phyloP scores from a whole-genome alignment of 768 basidiomycete genomes.

The Pleurotus citrinopileatus region DNA sequence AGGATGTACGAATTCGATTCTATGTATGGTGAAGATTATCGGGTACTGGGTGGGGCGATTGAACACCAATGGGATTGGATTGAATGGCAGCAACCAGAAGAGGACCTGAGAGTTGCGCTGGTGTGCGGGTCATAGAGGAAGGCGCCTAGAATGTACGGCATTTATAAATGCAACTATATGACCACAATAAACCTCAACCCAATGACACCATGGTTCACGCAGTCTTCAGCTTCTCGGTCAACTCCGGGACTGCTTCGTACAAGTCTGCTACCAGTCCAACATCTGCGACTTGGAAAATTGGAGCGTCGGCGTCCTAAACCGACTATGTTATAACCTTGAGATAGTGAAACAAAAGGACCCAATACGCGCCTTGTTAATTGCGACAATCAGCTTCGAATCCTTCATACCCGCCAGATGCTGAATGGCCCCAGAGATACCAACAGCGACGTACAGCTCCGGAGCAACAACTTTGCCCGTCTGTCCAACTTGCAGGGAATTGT shows the following conservation, averaged over 20 bases:
- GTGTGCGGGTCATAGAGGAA: neutral
- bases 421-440: conserved; percentile 98
- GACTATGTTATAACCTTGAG: conserved; percentile 10
- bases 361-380: conserved; percentile 83
- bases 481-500: conserved; percentile 98
- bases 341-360: neutral
- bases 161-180: no score
- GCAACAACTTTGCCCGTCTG: conserved; percentile 99
- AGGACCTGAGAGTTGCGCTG: conserved; percentile 23
- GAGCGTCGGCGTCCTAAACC: conserved; percentile 88
- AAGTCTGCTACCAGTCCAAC: conserved; percentile 92
- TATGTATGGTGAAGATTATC: conserved; percentile 32
- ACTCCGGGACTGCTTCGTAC: conserved; percentile 87
- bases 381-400: conserved; percentile 97
- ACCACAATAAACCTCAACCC: no score
- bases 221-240: conserved; percentile 80
- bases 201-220: no score
- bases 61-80: conserved; percentile 42
- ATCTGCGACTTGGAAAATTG: conserved; percentile 99
- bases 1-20: conserved; percentile 37
- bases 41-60: conserved; percentile 35
- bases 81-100: conserved; percentile 28
- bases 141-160: no score
- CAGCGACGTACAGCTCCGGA: conserved; percentile 92
- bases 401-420: conserved; percentile 99